These are phyloP conservation scores for Neostapfia colusana DNA, from an alignment of 176 grass and related monocot genomes.

Conservation along the genomic window DNA sequence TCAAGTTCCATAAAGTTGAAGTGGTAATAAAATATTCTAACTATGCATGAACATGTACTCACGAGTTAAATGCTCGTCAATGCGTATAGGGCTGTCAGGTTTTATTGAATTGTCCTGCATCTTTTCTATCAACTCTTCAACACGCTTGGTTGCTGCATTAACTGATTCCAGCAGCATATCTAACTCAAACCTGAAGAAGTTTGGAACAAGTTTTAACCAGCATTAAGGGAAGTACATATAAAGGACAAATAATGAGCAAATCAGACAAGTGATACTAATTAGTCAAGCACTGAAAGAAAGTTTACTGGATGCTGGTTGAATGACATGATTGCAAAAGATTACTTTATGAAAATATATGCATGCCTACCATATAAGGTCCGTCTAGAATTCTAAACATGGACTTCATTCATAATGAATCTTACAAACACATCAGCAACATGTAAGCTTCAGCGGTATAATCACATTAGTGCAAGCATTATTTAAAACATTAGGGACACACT, in stretches of 20 bases:
- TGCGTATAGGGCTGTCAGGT: slow-evolving; percentile 72
- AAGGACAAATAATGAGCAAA: not conserved
- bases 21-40: slow-evolving; percentile 6
- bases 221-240: slow-evolving; percentile 19
- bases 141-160: slow-evolving; percentile 80
- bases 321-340: not conserved
- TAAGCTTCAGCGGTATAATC: not conserved
- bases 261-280: not conserved
- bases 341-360: not conserved
- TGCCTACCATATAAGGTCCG: not conserved
- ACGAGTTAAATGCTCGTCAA: slow-evolving; percentile 83
- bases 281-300: not conserved
- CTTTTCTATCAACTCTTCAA: slow-evolving; percentile 96
- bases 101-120: slow-evolving; percentile 93
- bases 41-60: slow-evolving; percentile 39
- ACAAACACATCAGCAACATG: not conserved
- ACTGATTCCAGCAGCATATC: slow-evolving; percentile 99
- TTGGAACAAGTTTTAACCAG: slow-evolving; percentile 22
- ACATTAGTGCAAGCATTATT: not conserved
- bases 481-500: not conserved
- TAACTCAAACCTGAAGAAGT: slow-evolving; percentile 80
- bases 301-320: not conserved
- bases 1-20: slow-evolving; percentile 31
- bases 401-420: not conserved
- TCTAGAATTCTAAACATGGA: slow-evolving; percentile 15